Percentiles rank a stretch among this genome's conserved stretches.
These are phyloP conservation scores for Rehmannia glutinosa DNA, from an alignment of 257 asterid genomes.

Conservation along the genomic window DNA sequence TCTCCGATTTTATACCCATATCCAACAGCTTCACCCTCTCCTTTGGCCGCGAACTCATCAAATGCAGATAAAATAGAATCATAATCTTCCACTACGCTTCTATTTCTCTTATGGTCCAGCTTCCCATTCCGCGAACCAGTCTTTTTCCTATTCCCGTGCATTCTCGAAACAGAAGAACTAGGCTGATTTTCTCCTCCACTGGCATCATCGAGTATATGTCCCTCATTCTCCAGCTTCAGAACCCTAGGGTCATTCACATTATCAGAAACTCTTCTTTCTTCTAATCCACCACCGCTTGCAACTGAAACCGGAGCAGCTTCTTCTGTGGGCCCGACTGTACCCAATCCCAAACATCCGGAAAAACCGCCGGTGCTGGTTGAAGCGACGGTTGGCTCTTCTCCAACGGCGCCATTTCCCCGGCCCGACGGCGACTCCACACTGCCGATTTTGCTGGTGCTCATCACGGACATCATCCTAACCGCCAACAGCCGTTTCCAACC, in stretches of 20 bases:
- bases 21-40: conserved; percentile 44
- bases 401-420: neutral
- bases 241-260: conserved; percentile 1
- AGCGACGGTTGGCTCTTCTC: conserved; percentile 17
- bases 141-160: neutral
- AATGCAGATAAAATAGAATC: conserved; percentile 49
- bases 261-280: conserved; percentile 9
- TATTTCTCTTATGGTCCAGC: conserved; percentile 15
- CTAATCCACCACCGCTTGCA: neutral
- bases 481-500: neutral
- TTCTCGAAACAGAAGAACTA: conserved; percentile 7
- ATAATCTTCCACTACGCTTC: conserved; percentile 12
- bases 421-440: conserved; percentile 16
- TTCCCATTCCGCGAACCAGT: neutral
- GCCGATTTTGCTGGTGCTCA: conserved; percentile 30
- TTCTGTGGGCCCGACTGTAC: conserved; percentile 1
- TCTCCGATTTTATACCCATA: conserved; percentile 75
- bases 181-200: conserved; percentile 20
- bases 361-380: conserved; percentile 22
- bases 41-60: conserved; percentile 54
- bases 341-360: neutral
- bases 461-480: conserved; percentile 17
- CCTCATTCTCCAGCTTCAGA: conserved; percentile 16
- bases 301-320: conserved; percentile 22
- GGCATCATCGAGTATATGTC: neutral